Conservation (phyloP, 352 stramenopile genomes). For the Phytophthora sansomeana region DNA sequence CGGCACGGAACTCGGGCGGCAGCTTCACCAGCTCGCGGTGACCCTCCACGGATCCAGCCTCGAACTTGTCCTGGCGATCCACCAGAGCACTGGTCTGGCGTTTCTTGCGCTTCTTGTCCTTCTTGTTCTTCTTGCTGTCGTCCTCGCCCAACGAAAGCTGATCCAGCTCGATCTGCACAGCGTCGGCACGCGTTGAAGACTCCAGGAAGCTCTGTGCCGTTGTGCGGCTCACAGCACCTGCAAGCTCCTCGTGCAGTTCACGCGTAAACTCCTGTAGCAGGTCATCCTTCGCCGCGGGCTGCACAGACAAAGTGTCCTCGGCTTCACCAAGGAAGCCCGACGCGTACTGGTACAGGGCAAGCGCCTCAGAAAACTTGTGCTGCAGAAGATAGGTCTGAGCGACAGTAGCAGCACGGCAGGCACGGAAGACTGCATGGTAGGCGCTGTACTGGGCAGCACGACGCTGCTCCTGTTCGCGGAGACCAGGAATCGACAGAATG, state of each 20-base stretch:
- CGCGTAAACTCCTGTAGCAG: constrained; percentile 72
- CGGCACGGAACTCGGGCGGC: constrained; percentile 65
- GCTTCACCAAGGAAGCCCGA: constrained; percentile 65
- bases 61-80: constrained; percentile 51
- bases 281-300: constrained; percentile 69
- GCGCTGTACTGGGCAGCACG: constrained; percentile 66
- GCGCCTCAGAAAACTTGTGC: constrained; percentile 72
- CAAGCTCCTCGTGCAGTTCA: constrained; percentile 66
- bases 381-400: constrained; percentile 73
- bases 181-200: constrained; percentile 58
- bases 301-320: constrained; percentile 61
- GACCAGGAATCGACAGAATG: constrained; percentile 72
- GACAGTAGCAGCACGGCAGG: constrained; percentile 66
- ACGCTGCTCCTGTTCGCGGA: constrained; percentile 62
- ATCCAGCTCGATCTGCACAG: constrained; percentile 71
- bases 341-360: constrained; percentile 80
- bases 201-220: constrained; percentile 80
- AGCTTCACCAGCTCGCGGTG: constrained; percentile 59
- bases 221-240: constrained; percentile 69
- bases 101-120: constrained; percentile 51
- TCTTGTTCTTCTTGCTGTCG: constrained; percentile 69
- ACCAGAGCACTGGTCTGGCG: constrained; percentile 37
- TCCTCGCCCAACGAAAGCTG: constrained; percentile 57
- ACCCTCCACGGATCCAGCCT: constrained; percentile 47
- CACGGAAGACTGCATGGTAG: constrained; percentile 76